Percentiles rank a stretch among this genome's conserved stretches.
Evolutionary conservation across 495 filamentous ascomycete genomes (phyloP).

Genomic region (Penicillium flavigenum): DNA sequence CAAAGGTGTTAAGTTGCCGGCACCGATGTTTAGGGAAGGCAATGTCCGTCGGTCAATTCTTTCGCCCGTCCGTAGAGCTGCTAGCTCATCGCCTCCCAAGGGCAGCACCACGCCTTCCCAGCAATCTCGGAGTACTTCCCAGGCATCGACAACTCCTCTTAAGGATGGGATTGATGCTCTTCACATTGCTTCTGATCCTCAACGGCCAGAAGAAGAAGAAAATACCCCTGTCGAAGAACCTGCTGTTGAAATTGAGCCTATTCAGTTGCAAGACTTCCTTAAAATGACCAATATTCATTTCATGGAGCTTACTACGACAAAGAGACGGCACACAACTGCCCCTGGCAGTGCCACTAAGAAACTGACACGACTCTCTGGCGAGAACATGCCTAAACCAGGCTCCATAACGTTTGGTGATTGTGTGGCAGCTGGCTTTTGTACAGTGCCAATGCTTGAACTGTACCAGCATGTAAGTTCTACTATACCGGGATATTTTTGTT

Average conservation of each 20-base stretch:
- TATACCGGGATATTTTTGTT: background rate
- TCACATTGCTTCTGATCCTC: conserved; percentile 27
- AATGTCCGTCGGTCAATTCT: conserved; percentile 58
- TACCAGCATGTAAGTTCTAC: conserved; percentile 77
- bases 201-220: conserved; percentile 25
- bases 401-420: conserved; percentile 64
- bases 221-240: conserved; percentile 18
- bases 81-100: conserved; percentile 35
- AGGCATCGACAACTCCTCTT: conserved; percentile 25
- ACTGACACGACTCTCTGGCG: conserved; percentile 32
- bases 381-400: conserved; percentile 45
- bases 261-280: conserved; percentile 88
- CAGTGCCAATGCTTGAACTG: conserved; percentile 85
- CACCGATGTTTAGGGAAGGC: conserved; percentile 63
- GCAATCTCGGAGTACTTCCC: conserved; percentile 19
- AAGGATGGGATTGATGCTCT: conserved; percentile 28
- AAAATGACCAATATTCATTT: conserved; percentile 95
- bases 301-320: conserved; percentile 92
- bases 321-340: conserved; percentile 79
- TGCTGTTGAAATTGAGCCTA: conserved; percentile 57
- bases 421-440: conserved; percentile 87
- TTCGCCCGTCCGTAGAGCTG: conserved; percentile 42
- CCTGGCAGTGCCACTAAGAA: conserved; percentile 52
- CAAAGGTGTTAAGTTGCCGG: conserved; percentile 68
- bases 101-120: conserved; percentile 38